Evolutionary conservation across 208 protist species (phyloP).

Genomic region (Crithidia thermophila): DNA sequence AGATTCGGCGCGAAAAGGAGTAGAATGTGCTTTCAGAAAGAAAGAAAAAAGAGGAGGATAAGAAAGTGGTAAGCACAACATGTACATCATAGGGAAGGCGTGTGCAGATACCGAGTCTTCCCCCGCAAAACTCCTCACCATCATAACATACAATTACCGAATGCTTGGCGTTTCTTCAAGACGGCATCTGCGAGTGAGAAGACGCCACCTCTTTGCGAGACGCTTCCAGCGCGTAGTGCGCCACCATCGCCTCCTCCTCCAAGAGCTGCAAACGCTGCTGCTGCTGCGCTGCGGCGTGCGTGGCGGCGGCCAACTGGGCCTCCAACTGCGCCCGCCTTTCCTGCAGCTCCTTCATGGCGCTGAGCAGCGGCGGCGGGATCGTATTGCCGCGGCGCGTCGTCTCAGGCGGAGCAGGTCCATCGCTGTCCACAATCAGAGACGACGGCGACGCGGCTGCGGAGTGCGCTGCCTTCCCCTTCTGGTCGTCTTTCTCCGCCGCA

Average conservation of each 20-base stretch:
- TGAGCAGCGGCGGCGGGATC: slow-evolving; percentile 14
- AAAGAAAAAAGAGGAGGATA: no score
- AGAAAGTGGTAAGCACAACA: no score
- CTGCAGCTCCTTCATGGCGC: slow-evolving; percentile 32
- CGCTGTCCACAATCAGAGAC: not conserved
- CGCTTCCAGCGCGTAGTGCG: slow-evolving; percentile 40
- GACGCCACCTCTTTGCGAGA: slow-evolving; percentile 1
- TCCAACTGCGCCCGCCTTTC: slow-evolving; percentile 35
- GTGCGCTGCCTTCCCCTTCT: not conserved
- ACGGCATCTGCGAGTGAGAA: not conserved
- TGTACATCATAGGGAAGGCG: no score
- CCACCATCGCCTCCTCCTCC: slow-evolving; percentile 46
- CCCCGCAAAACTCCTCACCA: no score
- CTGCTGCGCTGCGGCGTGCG: slow-evolving; percentile 20
- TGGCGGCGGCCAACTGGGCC: slow-evolving; percentile 26
- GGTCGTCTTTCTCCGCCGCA: not conserved
- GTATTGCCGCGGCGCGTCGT: not conserved
- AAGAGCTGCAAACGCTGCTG: slow-evolving; percentile 49
- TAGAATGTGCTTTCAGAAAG: no score
- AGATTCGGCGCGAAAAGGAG: no score
- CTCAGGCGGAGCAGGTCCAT: not conserved
- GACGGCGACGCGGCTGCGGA: not conserved
- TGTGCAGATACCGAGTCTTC: no score
- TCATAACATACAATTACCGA: no score
- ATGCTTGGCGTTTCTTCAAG: not conserved